Evolutionary conservation across 345 rosid species (phyloP), one percentile per base, ranked within the genome.

Genomic region (Syzygium aqueum): DNA sequence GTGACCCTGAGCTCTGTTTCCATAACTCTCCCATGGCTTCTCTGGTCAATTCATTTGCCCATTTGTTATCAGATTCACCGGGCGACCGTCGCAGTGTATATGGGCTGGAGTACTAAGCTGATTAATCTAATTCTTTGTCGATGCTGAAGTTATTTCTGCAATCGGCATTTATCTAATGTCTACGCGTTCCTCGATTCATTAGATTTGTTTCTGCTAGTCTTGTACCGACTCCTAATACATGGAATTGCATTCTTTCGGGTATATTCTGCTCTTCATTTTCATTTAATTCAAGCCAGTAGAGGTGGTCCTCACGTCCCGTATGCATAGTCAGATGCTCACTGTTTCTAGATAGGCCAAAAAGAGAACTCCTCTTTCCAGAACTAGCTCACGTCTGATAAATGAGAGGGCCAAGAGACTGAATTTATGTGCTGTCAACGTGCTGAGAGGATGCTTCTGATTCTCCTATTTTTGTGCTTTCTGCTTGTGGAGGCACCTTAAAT

Each of bases 361-460:
- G 56, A 53, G 56, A 53, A 53, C 23, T 33, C 17, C 78, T 30
- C 46, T 67, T 16, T 67, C 78, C 78, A 67, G 78, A 67, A 30
- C 37, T 67, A 67, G 78, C 25, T 33, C 46, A 17, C 46, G 21
- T 10, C 78, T 33, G 78, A 30, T 67, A 30, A 33, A 67, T 33
- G 78, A 67, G 78, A 67, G 78, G 13, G 78, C 46, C 46, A 30
- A 67, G 78, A 30, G 78, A 33, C 78, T 67, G 33, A 77, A 88
- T 84, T 87, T 89, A 52, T 89, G 85, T 73, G 87, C 93, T 84
- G 89, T 89, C 91, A 67, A 30, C 61, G 67, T 85, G 85, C 86
- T 82, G 61, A 52, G 37, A 49, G 65, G 25, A 57, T 40, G 86
- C 67, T 30, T 53, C 52, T 25, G 43, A 73, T 85, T 86, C 61